phyloP scores from a whole-genome alignment of 2,329 filamentous ascomycete species.

The Arthrobotrys musiformis region DNA sequence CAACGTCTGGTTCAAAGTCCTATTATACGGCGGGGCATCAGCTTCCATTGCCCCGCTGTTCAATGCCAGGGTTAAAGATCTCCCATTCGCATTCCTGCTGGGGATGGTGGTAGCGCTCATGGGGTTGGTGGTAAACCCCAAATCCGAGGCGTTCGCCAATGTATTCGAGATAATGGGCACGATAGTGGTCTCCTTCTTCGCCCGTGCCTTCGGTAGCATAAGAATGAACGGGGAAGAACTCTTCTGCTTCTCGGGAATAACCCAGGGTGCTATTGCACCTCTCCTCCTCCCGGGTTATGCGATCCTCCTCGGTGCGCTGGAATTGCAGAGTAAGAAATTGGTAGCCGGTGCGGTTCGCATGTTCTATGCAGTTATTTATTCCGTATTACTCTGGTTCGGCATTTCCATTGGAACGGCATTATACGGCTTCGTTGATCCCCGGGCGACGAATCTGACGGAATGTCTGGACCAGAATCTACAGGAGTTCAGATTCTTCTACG shows the following conservation, averaged over 20 bases:
- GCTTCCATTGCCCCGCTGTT: constrained; percentile 83
- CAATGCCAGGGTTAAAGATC: constrained; percentile 77
- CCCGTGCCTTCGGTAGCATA: constrained; percentile 77
- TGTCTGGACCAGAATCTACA: constrained; percentile 67
- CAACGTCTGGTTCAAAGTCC: constrained; percentile 65
- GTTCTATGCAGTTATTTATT: constrained; percentile 79
- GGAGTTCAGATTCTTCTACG: constrained; percentile 75
- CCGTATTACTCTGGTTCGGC: constrained; percentile 77
- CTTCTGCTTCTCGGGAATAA: constrained; percentile 78
- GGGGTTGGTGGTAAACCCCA: constrained; percentile 78
- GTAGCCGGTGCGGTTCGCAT: constrained; percentile 78
- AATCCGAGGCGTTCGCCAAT: constrained; percentile 77
- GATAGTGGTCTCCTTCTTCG: constrained; percentile 75
- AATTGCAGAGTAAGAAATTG: constrained; percentile 75
- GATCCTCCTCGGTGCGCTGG: constrained; percentile 69
- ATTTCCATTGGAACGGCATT: constrained; percentile 75
- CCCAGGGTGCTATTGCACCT: constrained; percentile 75
- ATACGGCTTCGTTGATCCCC: constrained; percentile 71
- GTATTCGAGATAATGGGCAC: constrained; percentile 74
- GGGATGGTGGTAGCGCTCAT: constrained; percentile 79
- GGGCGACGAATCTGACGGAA: constrained; percentile 66
- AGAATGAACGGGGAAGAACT: constrained; percentile 65
- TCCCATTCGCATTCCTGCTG: constrained; percentile 80
- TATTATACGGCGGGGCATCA: constrained; percentile 79
- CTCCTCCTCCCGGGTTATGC: constrained; percentile 77